Base-by-base conservation (phyloP, 257 asterid species). In the Solanum okadae region DNA sequence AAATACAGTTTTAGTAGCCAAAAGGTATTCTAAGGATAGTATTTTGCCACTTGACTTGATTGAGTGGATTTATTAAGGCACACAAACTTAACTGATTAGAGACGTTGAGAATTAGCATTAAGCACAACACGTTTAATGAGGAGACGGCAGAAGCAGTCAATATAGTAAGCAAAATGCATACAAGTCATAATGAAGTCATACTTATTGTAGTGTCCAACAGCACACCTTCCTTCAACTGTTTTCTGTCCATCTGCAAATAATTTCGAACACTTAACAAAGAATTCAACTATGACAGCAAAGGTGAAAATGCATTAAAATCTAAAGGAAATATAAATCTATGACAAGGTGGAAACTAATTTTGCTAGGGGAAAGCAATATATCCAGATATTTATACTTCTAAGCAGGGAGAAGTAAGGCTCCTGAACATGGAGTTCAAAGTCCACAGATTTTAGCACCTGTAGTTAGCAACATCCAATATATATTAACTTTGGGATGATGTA, bases 161-260 rank as follows among this genome's bases (percentile, higher is more conserved):
- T 14, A 78, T 1, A 42, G 37, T 25, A 44, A 79, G 85, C 65
- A 42, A 42, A 42, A 35, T 59, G 27, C 59, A 65, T 42, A 1
- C 68, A 89, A 25, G 29, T 40, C 81, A 87, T 52, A 37, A 46
- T 75, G 85, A 29, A 86, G 52, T 1, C 88, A 59, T 92, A 96
- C 99, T 94, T 90, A 78, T 89, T 93, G 90, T 92, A 95, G 71
- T 92, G 87, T 67, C 97, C 98, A 87, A 88, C 91, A 81, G 95
- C 98, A 89, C 98, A 96, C 93, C 99, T 95, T 90, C 98, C 99
- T 94, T 96, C 99, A 87, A 95, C 75, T 9, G 93, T 95, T 92
- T 96, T 96, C n/a, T 75, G 40, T 89, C 98, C 98, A 87, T 93
- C 99, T 96, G 91, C 81, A 89, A 70, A 85, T 40, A 34, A 86